Percentiles rank a stretch among this genome's conserved stretches.
phyloP scores from a whole-genome alignment of 2,329 filamentous ascomycete genomes.

The Fusarium globosum region DNA sequence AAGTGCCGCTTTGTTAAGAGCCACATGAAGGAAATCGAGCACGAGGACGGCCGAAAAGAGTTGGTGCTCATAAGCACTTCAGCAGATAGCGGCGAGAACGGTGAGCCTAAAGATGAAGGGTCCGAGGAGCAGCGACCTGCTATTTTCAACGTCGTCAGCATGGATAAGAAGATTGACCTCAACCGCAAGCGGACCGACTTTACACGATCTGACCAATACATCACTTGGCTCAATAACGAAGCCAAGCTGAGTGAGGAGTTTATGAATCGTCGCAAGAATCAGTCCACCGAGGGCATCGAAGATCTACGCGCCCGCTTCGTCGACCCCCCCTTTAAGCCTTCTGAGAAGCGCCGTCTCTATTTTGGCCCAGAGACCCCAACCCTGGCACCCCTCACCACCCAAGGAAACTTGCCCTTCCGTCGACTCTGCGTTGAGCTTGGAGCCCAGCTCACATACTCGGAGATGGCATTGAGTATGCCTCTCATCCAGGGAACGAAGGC shows the following conservation, averaged over 20 bases:
- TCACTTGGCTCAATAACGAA: constrained; percentile 80
- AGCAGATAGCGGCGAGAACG: constrained; percentile 42
- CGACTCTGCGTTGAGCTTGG: constrained; percentile 90
- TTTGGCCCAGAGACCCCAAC: constrained; percentile 94
- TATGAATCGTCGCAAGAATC: constrained; percentile 56
- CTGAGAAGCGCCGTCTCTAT: constrained; percentile 93
- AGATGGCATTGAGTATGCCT: constrained; percentile 95
- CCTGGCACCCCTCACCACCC: constrained; percentile 94
- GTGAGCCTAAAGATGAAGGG: constrained; percentile 51
- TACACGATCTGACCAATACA: constrained; percentile 79
- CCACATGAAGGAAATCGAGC: constrained; percentile 84
- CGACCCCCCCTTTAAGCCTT: constrained; percentile 89
- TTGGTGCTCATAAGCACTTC: constrained; percentile 69
- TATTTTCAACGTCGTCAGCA: constrained; percentile 79
- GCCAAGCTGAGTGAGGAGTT: constrained; percentile 53
- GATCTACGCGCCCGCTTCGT: constrained; percentile 83
- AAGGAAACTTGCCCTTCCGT: constrained; percentile 95
- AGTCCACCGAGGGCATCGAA: constrained; percentile 59
- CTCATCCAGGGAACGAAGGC: constrained; percentile 88
- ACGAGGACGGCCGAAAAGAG: constrained; percentile 84
- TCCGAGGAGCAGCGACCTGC: constrained; percentile 69
- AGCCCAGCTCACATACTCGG: constrained; percentile 93
- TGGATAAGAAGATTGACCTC: constrained; percentile 78
- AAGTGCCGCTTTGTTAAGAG: constrained; percentile 91
- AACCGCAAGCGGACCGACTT: constrained; percentile 77